Evolutionary conservation across 345 rosid genomes (phyloP).

Genomic region (Tarenaya hassleriana): DNA sequence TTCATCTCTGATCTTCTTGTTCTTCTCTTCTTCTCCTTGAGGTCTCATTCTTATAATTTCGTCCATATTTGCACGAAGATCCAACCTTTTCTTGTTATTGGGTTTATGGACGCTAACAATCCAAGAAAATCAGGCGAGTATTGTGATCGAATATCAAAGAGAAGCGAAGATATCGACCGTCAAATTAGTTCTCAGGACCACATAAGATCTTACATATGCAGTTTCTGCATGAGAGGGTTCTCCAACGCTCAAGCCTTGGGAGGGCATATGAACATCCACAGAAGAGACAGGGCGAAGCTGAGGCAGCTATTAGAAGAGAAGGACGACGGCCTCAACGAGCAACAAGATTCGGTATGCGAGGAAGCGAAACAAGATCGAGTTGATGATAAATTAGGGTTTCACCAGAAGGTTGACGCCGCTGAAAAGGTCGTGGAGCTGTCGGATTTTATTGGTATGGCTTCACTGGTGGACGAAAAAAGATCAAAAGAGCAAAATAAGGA

Average conservation of each 20-base stretch:
- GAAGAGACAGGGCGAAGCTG: conserved; percentile 70
- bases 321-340: conserved; percentile 15
- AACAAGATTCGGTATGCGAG: conserved; percentile 17
- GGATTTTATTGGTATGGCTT: conserved; percentile 23
- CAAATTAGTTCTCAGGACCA: conserved; percentile 18
- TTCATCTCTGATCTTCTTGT: background rate
- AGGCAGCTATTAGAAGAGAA: conserved; percentile 35
- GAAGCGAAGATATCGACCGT: conserved; percentile 11
- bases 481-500: conserved; percentile 10
- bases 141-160: conserved; percentile 14
- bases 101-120: conserved; percentile 19
- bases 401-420: conserved; percentile 12
- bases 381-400: background rate
- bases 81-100: conserved; percentile 8
- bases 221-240: conserved; percentile 85
- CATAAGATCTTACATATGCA: conserved; percentile 61
- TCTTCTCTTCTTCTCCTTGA: conserved; percentile 4
- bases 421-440: conserved; percentile 3
- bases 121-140: conserved; percentile 17
- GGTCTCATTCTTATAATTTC: conserved; percentile 6
- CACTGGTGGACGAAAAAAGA: background rate
- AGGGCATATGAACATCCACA: conserved; percentile 92
- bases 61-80: conserved; percentile 4
- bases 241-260: conserved; percentile 90
- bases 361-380: conserved; percentile 19